Base-by-base conservation (phyloP, 1,139 yeast species). In the Hansenula lynferdii region DNA sequence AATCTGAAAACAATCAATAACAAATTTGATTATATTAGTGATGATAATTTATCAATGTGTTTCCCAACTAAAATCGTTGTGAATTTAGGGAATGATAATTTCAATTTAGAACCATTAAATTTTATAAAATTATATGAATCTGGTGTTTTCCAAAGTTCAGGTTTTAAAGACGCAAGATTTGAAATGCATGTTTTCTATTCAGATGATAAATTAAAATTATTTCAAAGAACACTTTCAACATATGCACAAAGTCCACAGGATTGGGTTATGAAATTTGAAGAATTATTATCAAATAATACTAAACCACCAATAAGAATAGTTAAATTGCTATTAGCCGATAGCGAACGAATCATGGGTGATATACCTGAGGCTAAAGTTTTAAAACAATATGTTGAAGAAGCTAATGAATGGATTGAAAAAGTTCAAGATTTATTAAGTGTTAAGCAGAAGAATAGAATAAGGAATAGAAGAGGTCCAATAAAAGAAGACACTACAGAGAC, bases 41-140 rank as follows among this genome's bases (percentile, higher is more conserved):
- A 81, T 55, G 72, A 71, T 30, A 70, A 71, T 29, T 58, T 80
- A 35, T 52, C 52, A 9, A 66, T 67, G 34, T 60, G 74, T 1
- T 78, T 69, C 37, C 84, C 85, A 1, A 71, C 84, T 0, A 72
- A 71, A 42, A 56, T 81, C 8, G 61, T 70, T 0, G 35, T 78
- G 3, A 59, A 57, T 3, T 67, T 69, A 38, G 45, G 53, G 14
- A 16, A 51, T 55, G 41, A 61, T 44, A 39, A 64, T 48, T 63
- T 75, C 34, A 60, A 62, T 2, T 46, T 79, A 28, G 72, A 85
- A 0, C 56, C 78, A 31, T 54, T 57, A 8, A 68, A 65, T 27
- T 79, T 71, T 45, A 49, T 76, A 27, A 57, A 60, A 7, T 40
- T 40, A 7, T 40, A 35, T 47, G 34, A 38, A 14, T 35, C 32